These are phyloP conservation scores for Coleophoma cylindrospora DNA, from an alignment of 2,329 filamentous ascomycete species.

Conservation along the genomic window DNA sequence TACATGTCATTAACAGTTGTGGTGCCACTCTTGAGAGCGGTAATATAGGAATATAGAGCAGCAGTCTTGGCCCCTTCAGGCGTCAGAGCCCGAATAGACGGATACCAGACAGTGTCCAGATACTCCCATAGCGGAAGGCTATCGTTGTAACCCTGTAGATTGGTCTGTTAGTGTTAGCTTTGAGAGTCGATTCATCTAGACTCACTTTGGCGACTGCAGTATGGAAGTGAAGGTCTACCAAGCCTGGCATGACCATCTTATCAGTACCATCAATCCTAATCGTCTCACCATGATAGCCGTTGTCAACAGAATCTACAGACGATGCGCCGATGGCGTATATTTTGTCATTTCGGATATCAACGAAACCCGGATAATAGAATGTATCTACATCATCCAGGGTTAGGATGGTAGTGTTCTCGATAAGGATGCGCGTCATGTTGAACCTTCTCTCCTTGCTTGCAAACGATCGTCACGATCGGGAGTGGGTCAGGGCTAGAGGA, in stretches of 20 bases:
- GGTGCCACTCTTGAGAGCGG: conserved; percentile 16
- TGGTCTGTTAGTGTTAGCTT: not conserved
- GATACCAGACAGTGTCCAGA: conserved; percentile 19
- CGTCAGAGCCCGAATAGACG: conserved; percentile 14
- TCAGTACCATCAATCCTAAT: conserved; percentile 16
- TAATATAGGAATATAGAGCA: conserved; percentile 15
- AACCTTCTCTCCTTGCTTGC: too few species aligned
- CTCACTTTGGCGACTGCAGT: conserved; percentile 18
- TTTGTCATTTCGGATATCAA: conserved; percentile 17
- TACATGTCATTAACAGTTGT: conserved; percentile 23
- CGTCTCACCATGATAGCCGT: conserved; percentile 10
- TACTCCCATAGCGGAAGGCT: conserved; percentile 19
- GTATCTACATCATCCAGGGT: conserved; percentile 16
- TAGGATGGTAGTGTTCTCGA: conserved; percentile 14
- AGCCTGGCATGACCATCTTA: conserved; percentile 18
- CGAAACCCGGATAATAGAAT: conserved; percentile 14
- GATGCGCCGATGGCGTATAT: conserved; percentile 9
- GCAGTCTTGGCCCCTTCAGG: conserved; percentile 7
- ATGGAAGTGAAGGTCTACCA: conserved; percentile 20
- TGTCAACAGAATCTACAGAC: not conserved
- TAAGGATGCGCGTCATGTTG: conserved; percentile 14
- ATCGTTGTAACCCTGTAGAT: conserved; percentile 14
- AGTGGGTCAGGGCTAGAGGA: too few species aligned
- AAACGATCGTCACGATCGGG: too few species aligned
- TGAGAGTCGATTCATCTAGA: too few species aligned